A percentile compares a stretch with the other conserved stretches of the same genome.
phyloP scores from a whole-genome alignment of 2,329 filamentous ascomycete genomes.

The Ceratocystis colombiana region DNA sequence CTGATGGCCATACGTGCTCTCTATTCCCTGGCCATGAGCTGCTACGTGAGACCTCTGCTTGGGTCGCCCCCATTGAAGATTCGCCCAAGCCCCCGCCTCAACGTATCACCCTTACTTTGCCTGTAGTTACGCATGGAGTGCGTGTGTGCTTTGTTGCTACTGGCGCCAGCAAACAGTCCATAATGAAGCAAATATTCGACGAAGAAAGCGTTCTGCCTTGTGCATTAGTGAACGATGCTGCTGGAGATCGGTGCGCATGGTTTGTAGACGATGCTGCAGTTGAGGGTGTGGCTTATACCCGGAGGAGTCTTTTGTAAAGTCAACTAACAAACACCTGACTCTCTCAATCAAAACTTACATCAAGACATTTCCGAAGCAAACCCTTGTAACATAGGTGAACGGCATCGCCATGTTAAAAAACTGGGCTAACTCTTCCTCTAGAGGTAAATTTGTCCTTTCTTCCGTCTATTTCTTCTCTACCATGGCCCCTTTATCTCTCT shows the following conservation, averaged over 20 bases:
- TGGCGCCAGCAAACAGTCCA: conserved; percentile 77
- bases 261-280: conserved; percentile 83
- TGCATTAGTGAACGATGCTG: conserved; percentile 73
- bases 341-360: not conserved
- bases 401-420: not conserved
- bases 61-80: conserved; percentile 86
- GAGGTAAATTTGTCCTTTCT: not conserved
- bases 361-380: not conserved
- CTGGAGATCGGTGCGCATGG: conserved; percentile 84
- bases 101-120: conserved; percentile 84
- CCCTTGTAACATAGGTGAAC: not conserved
- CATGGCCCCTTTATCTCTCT: not conserved
- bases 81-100: conserved; percentile 88
- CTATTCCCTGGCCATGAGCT: conserved; percentile 85
- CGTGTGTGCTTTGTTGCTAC: conserved; percentile 88
- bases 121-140: conserved; percentile 77
- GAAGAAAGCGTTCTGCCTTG: conserved; percentile 72
- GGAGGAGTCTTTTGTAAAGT: conserved; percentile 51
- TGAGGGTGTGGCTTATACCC: conserved; percentile 73
- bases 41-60: conserved; percentile 75
- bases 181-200: conserved; percentile 89
- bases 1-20: conserved; percentile 94
- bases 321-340: not conserved
- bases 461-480: not conserved
- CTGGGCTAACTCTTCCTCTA: not conserved